Evolutionary conservation across 306 rosid genomes (phyloP), one percentile per base, ranked within the genome.

Genomic region (Rosa multiflora): DNA sequence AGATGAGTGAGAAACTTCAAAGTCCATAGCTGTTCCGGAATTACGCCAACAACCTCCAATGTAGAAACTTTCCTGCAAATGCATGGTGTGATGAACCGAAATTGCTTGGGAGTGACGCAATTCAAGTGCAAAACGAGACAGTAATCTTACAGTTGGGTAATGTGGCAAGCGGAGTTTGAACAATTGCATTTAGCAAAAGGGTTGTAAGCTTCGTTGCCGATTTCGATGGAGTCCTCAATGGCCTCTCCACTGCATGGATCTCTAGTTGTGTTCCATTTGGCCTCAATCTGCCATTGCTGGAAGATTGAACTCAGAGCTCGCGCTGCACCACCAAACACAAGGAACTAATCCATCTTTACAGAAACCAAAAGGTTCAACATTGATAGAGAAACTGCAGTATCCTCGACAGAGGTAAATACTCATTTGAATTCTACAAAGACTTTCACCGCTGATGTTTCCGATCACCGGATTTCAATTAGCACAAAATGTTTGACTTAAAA

Each of bases 11-110:
- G 96, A 73, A 39, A 84, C 32, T 83, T 80, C 44, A 91, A 86
- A 76, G 86, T 91, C 98, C 98, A 90, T 40, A 91, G 79, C 83
- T 90, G 93, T 5, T 84, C 81, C 5, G 97, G 97, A 52, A 93
- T 87, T 58, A 82, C 88, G 67, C 94, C 89, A 46, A 62, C 71
- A 73, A 84, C 87, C 40, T 86, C 75, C 52, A 49, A 0, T 26
- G 85, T 80, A 85, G 76, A 88, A 73, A 88, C 91, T 83, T 73
- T 87, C 90, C 98, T 93, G 91, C 69, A 12, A 72, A 10, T 32
- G 37, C 37, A 32, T 32, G 67, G 35, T 69, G 37, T 21, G 53
- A 69, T 32, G 37, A 32, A 32, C 37, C 37, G 37, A 32, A 32
- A 32, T 32, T 32, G 37, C 37, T 0, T 32, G 37, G 37, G 3